phyloP scores from a whole-genome alignment of 306 rosid genomes.

The Sechiopsis laciniata region DNA sequence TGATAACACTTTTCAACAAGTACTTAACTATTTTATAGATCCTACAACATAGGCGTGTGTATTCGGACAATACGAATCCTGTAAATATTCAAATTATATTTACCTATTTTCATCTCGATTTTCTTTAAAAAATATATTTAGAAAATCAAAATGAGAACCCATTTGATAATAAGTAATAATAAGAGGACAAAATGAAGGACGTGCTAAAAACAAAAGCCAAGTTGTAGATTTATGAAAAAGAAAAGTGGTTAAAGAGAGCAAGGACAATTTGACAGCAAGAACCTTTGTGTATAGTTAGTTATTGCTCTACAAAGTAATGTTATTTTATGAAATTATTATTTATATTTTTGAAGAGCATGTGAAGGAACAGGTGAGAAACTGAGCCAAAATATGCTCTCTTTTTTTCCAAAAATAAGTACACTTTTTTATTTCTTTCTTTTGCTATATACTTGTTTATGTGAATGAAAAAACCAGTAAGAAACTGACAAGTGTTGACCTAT shows the following conservation, averaged over 20 bases:
- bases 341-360: conserved; percentile 33
- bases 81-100: neutral
- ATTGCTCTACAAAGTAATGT: conserved; percentile 1
- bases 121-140: no score
- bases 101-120: neutral
- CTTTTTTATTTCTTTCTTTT: neutral
- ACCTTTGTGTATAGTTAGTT: conserved; percentile 4
- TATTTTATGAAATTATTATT: neutral
- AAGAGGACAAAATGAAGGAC: neutral
- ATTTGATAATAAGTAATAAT: neutral
- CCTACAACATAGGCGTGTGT: neutral
- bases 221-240: neutral
- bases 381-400: conserved; percentile 20
- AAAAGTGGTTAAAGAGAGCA: neutral
- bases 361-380: conserved; percentile 43
- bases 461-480: conserved; percentile 10
- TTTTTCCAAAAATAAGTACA: conserved; percentile 26
- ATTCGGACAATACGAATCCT: neutral
- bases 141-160: no score
- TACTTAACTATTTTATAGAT: neutral
- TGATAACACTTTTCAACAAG: neutral
- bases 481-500: conserved; percentile 4
- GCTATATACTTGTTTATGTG: neutral
- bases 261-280: conserved; percentile 2
- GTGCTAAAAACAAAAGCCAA: neutral